Evolutionary conservation across 2,329 filamentous ascomycete genomes (phyloP).

Genomic region (Xylaria sp.): DNA sequence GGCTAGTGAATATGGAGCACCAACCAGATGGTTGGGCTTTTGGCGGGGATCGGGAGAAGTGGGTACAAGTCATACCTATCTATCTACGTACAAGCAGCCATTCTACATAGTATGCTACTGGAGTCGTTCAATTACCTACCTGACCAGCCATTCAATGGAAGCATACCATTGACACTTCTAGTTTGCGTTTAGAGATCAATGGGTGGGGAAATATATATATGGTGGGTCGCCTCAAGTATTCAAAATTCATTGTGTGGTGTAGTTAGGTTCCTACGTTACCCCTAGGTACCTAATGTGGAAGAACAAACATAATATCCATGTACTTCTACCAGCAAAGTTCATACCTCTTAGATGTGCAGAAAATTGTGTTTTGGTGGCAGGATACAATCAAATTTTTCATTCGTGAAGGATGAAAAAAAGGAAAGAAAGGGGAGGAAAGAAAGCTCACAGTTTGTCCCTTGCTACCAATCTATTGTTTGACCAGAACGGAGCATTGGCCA

Average conservation of each 20-base stretch:
- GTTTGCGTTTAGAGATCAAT: not conserved
- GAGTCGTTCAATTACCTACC: not conserved
- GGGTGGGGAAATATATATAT: not conserved
- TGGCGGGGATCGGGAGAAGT: constrained; percentile 5
- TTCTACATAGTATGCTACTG: not conserved
- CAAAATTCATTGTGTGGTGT: not conserved
- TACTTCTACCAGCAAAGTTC: not conserved
- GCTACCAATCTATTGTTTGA: not conserved
- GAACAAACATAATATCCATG: not conserved
- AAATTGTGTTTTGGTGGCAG: not conserved
- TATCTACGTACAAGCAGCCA: not conserved
- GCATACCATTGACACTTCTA: not conserved
- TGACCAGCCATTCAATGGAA: not conserved
- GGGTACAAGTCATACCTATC: constrained; percentile 3
- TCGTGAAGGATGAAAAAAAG: not conserved
- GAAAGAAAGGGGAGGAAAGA: not conserved
- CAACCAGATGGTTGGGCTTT: constrained; percentile 12
- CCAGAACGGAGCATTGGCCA: not conserved
- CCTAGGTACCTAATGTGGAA: too few species aligned
- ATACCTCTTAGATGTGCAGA: not conserved
- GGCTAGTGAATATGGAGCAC: constrained; percentile 18
- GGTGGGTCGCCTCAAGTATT: not conserved
- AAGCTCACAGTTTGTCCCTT: not conserved
- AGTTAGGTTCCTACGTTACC: too few species aligned
- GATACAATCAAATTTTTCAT: not conserved